Conservation (phyloP, 192 early-diverging fungal species). For the Oehlia diaphana region DNA sequence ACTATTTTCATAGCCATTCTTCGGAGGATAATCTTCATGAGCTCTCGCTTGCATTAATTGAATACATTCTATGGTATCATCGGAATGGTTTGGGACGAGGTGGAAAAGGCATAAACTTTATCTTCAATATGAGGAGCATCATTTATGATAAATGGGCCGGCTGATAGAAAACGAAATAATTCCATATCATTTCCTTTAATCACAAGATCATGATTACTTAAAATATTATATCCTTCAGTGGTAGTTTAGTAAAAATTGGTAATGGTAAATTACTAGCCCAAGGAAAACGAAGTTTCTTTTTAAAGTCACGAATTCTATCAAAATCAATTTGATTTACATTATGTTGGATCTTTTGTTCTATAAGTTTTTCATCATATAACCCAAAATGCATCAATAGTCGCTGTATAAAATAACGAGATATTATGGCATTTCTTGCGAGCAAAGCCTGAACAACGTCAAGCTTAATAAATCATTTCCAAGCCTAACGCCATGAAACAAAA, state of each 20-base stretch:
- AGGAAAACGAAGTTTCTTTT: not conserved
- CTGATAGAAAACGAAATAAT: not conserved
- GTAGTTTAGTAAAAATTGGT: not conserved
- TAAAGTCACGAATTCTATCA: not conserved
- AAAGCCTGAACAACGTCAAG: not conserved
- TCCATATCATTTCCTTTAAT: conserved; percentile 19
- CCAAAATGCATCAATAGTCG: not conserved
- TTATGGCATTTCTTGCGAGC: not conserved
- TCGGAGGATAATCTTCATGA: not conserved
- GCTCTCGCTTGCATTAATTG: not conserved
- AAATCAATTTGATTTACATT: not conserved
- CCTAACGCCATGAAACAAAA: not conserved
- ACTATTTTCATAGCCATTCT: not conserved
- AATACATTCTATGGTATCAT: not conserved
- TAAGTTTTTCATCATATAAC: too few relatives aligned
- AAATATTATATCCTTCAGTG: not conserved
- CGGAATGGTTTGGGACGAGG: not conserved
- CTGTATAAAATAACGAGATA: conserved; percentile 8
- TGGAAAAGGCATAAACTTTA: not conserved
- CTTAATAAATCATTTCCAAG: not conserved
- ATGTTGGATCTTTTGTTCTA: conserved; percentile 5
- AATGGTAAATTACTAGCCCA: conserved; percentile 9
- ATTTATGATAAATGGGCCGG: not conserved
- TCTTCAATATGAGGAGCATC: not conserved
- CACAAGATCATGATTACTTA: not conserved